Base-by-base conservation (phyloP, 805 yeast genomes). In the Huiozyma sinensis region DNA sequence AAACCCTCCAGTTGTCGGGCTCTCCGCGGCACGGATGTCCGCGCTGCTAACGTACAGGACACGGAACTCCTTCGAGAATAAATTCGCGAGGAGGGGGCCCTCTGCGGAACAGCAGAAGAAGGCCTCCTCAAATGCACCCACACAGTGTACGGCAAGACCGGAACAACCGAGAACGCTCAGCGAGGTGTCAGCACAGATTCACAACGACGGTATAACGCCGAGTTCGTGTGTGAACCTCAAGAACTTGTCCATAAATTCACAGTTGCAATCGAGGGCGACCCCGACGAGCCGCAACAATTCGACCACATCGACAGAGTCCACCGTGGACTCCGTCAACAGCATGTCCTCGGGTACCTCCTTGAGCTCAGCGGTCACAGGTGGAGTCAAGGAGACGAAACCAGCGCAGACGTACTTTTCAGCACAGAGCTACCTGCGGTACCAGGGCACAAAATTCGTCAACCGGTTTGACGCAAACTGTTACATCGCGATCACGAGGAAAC, bases 391-490 rank as follows among this genome's bases (percentile, higher is more conserved):
- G 7, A 53, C 57, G 9, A 61, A 58, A 47, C 61, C 62, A 7
- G 61, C 69, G 38, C 78, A 76, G 49, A 72, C 76, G 7, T 84
- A 77, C 59, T 92, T 92, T 66, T 84, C 97, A 0, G 98, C 98
- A 2, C 98, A 92, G 65, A 83, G 90, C 47, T 92, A 92, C 62
- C 69, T 92, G 50, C 75, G 98, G 47, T 92, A 92, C 63, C 98
- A 92, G 63, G 97, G 95, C 10, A 77, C 81, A 44, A 92, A 92
- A 62, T 92, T 92, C 60, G 79, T 89, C 39, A 71, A 76, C 37
- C 70, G 98, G 54, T 92, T 90, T 56, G 98, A 92, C 63, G 96
- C 98, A 28, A 92, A 92, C 60, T 92, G 97, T 66, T 92, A 92
- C 64, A 88, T 92, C 43, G 78, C 97, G 28, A 86, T 92, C 45